Evolutionary conservation across 1,139 yeast species (phyloP).

Genomic region (Kluyveromyces sp.): DNA sequence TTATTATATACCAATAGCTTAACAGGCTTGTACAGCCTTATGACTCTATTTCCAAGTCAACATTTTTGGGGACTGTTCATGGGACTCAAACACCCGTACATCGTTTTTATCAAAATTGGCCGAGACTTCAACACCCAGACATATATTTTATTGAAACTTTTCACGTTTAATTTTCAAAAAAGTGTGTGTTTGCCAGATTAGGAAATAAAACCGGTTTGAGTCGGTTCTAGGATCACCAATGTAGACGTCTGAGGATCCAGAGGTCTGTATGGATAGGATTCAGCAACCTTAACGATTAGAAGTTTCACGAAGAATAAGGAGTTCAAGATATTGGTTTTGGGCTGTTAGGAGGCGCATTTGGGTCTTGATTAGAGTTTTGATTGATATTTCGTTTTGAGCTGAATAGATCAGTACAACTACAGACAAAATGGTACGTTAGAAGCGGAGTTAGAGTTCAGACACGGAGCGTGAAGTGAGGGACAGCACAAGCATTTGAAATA

Average conservation of each 20-base stretch:
- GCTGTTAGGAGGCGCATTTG: not conserved
- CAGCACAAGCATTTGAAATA: not conserved
- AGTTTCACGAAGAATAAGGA: not conserved
- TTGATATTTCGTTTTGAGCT: not conserved
- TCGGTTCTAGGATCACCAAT: not conserved
- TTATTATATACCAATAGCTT: not conserved
- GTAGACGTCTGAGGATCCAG: not conserved
- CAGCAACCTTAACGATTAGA: not conserved
- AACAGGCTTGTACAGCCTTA: too few species aligned
- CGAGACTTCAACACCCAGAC: too few species aligned
- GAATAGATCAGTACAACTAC: slow-evolving; percentile 6
- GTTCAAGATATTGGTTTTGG: too few species aligned
- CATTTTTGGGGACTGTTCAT: not conserved
- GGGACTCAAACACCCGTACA: not conserved
- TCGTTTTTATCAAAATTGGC: not conserved
- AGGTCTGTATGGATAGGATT: not conserved
- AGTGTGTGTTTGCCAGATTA: not conserved
- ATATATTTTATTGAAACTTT: too few species aligned
- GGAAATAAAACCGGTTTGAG: not conserved
- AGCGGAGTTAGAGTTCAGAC: not conserved
- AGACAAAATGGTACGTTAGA: slow-evolving; percentile 20
- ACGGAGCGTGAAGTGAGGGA: too few species aligned
- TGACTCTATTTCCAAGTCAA: not conserved
- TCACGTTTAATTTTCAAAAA: too few species aligned
- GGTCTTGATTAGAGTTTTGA: not conserved